Percentiles rank a stretch among this genome's conserved stretches.
phyloP scores from a whole-genome alignment of 1,284 basidiomycete species.

The Leucoagaricus sp. region DNA sequence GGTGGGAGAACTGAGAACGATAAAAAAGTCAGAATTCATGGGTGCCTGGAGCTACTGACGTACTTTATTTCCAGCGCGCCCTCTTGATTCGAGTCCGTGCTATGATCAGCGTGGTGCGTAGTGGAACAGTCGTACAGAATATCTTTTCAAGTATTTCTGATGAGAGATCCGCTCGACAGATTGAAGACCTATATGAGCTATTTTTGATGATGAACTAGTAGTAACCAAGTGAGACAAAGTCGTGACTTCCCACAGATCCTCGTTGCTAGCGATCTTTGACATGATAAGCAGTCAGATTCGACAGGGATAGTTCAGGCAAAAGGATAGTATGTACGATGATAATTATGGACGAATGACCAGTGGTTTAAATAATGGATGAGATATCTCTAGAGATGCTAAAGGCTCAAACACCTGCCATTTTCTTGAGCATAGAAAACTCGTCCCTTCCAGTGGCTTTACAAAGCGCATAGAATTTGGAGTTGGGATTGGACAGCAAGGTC shows the following conservation, averaged over 20 bases:
- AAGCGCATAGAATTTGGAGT: conserved; percentile 73
- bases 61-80: too few species aligned
- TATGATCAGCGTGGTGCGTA: not conserved
- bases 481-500: conserved; percentile 62
- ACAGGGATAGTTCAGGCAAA: not conserved
- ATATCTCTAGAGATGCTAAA: not conserved
- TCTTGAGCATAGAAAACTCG: conserved; percentile 76
- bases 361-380: too few species aligned
- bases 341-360: not conserved
- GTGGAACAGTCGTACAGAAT: too few species aligned
- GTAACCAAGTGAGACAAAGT: conserved; percentile 6
- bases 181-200: not conserved
- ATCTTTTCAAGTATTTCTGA: not conserved
- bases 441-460: conserved; percentile 83
- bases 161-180: not conserved
- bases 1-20: not conserved
- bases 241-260: conserved; percentile 6
- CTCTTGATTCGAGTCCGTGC: too few species aligned
- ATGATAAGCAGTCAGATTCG: conserved; percentile 1
- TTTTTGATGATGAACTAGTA: not conserved
- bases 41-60: too few species aligned
- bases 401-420: conserved; percentile 54
- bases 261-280: conserved; percentile 11
- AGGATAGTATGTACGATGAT: not conserved
- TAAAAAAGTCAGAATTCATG: not conserved